phyloP scores from a whole-genome alignment of 768 basidiomycete genomes.

The Sistotremastrum suecicum region DNA sequence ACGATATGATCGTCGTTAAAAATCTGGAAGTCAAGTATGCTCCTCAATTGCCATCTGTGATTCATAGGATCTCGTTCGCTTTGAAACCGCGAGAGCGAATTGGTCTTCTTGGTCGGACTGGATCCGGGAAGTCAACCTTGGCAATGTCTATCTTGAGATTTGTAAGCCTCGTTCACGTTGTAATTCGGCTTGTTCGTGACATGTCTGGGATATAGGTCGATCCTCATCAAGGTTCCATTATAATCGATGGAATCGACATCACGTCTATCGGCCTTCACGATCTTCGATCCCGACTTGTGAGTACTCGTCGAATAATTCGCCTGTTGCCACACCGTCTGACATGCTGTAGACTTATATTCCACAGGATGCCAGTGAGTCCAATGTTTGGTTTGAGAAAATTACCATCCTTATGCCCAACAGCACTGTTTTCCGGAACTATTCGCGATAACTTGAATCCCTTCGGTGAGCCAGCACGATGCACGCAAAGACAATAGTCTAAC shows the following conservation, averaged over 20 bases:
- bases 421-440: constrained; percentile 60
- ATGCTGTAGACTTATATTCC: constrained; percentile 1
- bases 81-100: constrained; percentile 25
- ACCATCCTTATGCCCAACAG: constrained; percentile 68
- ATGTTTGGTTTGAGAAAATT: not conserved
- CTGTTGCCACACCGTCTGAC: not conserved
- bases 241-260: constrained; percentile 83
- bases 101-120: constrained; percentile 23
- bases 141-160: constrained; percentile 81
- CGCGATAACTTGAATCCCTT: constrained; percentile 63
- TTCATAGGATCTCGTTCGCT: constrained; percentile 22
- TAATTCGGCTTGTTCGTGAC: too few species aligned
- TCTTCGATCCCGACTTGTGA: constrained; percentile 51
- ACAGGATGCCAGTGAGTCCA: constrained; percentile 1
- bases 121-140: constrained; percentile 58
- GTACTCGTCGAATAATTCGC: constrained; percentile 5
- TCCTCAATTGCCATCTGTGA: constrained; percentile 23
- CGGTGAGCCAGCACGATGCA: constrained; percentile 18
- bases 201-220: constrained; percentile 47
- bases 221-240: constrained; percentile 56
- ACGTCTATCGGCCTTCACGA: constrained; percentile 76
- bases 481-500: not conserved
- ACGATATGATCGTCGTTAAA: constrained; percentile 18
- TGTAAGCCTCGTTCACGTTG: constrained; percentile 27
- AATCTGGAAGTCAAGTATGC: constrained; percentile 24